These are phyloP conservation scores for Verticillium longisporum DNA, from an alignment of 2,329 filamentous ascomycete genomes.

Conservation along the genomic window DNA sequence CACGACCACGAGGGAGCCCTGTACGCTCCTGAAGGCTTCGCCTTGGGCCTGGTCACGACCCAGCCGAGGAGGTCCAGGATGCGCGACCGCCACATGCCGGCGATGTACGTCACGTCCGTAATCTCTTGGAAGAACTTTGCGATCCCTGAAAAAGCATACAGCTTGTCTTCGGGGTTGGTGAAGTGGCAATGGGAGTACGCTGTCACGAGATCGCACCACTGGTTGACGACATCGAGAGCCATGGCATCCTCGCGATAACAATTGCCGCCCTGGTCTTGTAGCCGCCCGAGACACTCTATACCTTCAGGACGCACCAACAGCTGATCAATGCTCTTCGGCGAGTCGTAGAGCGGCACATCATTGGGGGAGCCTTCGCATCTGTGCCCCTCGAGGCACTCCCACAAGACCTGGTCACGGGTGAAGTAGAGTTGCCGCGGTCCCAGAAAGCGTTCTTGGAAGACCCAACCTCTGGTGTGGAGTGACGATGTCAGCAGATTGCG, in stretches of 20 bases:
- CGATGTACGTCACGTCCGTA: constrained; percentile 1
- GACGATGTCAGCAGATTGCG: neutral
- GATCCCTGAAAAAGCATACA: neutral
- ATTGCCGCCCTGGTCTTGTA: neutral
- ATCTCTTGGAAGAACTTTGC: constrained; percentile 1
- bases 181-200: neutral
- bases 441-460: constrained; percentile 15
- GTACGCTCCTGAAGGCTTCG: neutral
- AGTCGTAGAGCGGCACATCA: neutral
- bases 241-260: too few species aligned
- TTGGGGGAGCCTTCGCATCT: constrained; percentile 12
- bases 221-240: neutral
- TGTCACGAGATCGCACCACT: neutral
- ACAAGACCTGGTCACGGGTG: constrained; percentile 9
- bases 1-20: neutral
- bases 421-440: constrained; percentile 14
- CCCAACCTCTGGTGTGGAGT: constrained; percentile 10
- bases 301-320: neutral
- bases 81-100: constrained; percentile 2
- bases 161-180: neutral
- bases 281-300: neutral
- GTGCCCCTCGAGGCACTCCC: constrained; percentile 11
- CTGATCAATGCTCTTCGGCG: neutral
- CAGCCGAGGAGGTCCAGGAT: neutral
- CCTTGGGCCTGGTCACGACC: constrained; percentile 17